Evolutionary conservation across 257 asterid genomes (phyloP), one percentile per base, ranked within the genome.

Genomic region (Przewalskia tangutica): DNA sequence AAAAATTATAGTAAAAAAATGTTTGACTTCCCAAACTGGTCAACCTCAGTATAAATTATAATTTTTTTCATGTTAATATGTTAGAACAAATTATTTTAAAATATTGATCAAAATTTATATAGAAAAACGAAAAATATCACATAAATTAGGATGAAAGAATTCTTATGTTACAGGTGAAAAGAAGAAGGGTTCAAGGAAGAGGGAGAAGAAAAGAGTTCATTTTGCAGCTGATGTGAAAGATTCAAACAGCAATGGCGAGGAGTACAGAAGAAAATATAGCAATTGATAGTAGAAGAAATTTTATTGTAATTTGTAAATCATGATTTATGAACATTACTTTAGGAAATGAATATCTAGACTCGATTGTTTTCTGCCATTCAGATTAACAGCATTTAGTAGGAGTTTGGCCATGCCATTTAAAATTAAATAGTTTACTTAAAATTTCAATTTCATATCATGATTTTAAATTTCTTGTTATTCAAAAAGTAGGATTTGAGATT

Each of bases 201-300:
- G 46, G 84, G 87, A 85, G 88, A 88, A 83, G 83, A 93, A 89
- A 84, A 85, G 60, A 73, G 99, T 95, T 8, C 83, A 83, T 40
- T 95, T 95, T 81, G 95, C 97, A 0, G 93, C 89, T 2, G 94
- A 91, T 46, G 95, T 92, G 91, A 91, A 88, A 77, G 97, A 93
- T 18, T 77, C 97, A 2, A 86, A 71, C 5, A 86, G 88, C 8
- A 82, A 89, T 59, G 94, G 96, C 0, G 93, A 93, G 70, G 55
- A 79, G 70, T 89, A 90, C 90, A 83, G 97, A 80, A 89, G 82
- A 63, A 59, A 60, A 5, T 81, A 64, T 60, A 82, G 63, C 2
- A n/a, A n/a, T 44, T 40, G 46, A 42, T 17, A 70, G 58, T n/a
- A 71, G 51, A 78, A 34, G 50, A 59, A n/a, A n/a, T n/a, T 9